These are phyloP conservation scores for Pseudonectria foliicola DNA, from an alignment of 2,329 filamentous ascomycete species.

Conservation along the genomic window DNA sequence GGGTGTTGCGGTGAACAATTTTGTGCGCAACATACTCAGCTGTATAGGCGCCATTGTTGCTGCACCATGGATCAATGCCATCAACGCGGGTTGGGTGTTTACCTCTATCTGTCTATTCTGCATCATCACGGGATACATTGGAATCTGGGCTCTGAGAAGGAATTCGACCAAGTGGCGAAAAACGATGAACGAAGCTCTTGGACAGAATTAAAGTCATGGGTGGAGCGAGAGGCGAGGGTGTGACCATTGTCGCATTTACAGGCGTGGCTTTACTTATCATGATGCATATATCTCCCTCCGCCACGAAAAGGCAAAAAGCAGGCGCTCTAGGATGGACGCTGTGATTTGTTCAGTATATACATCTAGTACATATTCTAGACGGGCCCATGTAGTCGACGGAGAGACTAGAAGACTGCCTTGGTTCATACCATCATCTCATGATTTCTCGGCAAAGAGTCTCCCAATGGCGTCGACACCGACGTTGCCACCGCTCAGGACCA, in stretches of 20 bases:
- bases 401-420: neutral
- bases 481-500: slow-evolving; percentile 57
- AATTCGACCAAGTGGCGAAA: slow-evolving; percentile 58
- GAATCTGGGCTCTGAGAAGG: slow-evolving; percentile 54
- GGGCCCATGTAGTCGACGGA: neutral
- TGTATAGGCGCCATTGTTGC: slow-evolving; percentile 65
- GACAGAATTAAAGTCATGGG: slow-evolving; percentile 10
- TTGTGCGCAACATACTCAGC: slow-evolving; percentile 70
- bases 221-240: too few relatives aligned
- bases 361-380: neutral
- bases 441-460: slow-evolving; percentile 35
- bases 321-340: too few relatives aligned
- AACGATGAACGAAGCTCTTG: slow-evolving; percentile 48
- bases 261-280: too few relatives aligned
- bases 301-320: too few relatives aligned
- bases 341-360: neutral
- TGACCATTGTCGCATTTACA: too few relatives aligned
- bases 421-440: slow-evolving; percentile 5
- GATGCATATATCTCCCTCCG: too few relatives aligned
- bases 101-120: slow-evolving; percentile 49
- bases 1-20: slow-evolving; percentile 76
- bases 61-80: slow-evolving; percentile 60
- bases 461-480: slow-evolving; percentile 47
- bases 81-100: slow-evolving; percentile 72
- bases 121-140: slow-evolving; percentile 47